These are phyloP conservation scores for Trichoderma lentiforme DNA, from an alignment of 2,329 filamentous ascomycete species.

Conservation along the genomic window DNA sequence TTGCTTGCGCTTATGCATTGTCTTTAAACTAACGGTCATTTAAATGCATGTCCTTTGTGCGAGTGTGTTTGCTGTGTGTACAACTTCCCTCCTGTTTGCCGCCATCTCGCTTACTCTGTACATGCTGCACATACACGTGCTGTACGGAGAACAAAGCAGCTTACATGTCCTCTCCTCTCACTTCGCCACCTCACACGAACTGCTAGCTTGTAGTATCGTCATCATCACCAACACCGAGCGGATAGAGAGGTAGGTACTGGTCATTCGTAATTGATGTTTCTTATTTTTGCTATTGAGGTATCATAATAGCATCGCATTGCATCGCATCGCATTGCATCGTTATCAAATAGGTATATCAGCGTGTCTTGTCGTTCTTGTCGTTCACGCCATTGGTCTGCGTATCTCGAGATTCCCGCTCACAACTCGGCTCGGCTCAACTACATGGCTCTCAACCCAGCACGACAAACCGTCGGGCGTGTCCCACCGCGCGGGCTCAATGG, in stretches of 20 bases:
- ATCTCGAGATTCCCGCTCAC: background rate
- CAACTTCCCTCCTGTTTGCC: background rate
- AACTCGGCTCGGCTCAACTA: constrained; percentile 26
- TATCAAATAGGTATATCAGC: background rate
- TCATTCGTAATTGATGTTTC: background rate
- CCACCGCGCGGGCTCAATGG: constrained; percentile 34
- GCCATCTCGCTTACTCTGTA: background rate
- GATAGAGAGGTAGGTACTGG: background rate
- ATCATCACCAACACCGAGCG: background rate
- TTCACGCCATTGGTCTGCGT: background rate
- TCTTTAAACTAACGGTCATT: background rate
- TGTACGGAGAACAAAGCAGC: background rate
- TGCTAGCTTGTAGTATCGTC: background rate
- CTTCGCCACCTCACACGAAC: background rate
- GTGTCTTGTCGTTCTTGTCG: background rate
- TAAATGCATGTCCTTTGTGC: background rate
- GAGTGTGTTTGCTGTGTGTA: background rate
- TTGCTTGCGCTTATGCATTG: background rate
- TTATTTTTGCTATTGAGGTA: background rate
- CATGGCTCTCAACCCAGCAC: constrained; percentile 39
- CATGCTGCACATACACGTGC: background rate
- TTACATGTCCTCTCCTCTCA: background rate
- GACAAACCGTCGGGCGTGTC: constrained; percentile 34
- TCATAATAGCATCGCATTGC: background rate
- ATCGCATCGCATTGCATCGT: background rate